A percentile compares a stretch with the other conserved stretches of the same genome.
Conservation (phyloP, 1,284 basidiomycete genomes). For the Puccinia triticina region DNA sequence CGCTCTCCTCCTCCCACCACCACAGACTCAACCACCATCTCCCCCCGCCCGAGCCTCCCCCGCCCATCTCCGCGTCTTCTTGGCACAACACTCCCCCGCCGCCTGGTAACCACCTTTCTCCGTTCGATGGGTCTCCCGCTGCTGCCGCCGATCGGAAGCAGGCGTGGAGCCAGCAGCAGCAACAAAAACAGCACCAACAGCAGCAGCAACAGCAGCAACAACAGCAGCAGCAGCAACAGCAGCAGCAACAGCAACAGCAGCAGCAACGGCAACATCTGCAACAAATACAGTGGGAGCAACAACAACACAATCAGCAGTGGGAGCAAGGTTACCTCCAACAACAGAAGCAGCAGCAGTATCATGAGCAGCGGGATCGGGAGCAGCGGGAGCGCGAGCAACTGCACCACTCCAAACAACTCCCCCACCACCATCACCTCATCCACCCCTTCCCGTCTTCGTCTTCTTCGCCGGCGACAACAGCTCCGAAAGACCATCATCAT, state of each 20-base stretch:
- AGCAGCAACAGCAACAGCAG: no score
- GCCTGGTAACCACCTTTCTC: background rate
- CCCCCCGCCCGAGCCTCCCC: background rate
- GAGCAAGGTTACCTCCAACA: no score
- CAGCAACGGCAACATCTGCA: no score
- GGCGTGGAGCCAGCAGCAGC: no score
- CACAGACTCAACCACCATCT: background rate
- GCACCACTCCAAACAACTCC: background rate
- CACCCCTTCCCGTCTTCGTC: constrained; percentile 4
- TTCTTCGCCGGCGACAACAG: background rate
- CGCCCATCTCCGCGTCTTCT: background rate
- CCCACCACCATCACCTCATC: constrained; percentile 21
- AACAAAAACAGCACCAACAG: no score
- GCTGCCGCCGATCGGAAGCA: background rate
- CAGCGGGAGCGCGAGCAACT: no score
- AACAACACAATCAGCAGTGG: no score
- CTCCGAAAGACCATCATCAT: constrained; percentile 10
- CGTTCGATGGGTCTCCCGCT: background rate
- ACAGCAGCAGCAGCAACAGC: no score
- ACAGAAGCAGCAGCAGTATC: no score
- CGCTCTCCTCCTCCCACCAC: background rate
- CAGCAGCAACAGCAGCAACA: no score
- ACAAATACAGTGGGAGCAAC: no score
- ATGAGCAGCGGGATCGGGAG: no score
- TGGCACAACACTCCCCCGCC: background rate